These are phyloP conservation scores for Tolypocladium paradoxum DNA, from an alignment of 2,329 filamentous ascomycete species.

Conservation along the genomic window DNA sequence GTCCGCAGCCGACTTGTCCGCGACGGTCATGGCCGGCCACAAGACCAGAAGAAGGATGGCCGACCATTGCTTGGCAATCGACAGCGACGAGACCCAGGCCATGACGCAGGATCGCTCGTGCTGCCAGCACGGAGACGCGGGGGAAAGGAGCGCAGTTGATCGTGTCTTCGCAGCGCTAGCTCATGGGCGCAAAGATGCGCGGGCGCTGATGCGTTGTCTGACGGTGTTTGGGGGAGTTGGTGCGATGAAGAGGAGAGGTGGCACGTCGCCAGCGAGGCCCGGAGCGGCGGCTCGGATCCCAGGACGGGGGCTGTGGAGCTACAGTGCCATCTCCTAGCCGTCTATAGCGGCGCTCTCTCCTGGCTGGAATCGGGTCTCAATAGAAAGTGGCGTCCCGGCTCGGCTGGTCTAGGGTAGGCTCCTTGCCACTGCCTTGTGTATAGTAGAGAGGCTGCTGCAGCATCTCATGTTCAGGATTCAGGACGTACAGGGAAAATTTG, in stretches of 20 bases:
- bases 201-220: not conserved
- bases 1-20: conserved; percentile 45
- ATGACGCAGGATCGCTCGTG: conserved; percentile 3
- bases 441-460: not conserved
- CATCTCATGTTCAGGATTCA: no score
- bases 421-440: not conserved
- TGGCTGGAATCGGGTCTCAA: not conserved
- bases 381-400: not conserved
- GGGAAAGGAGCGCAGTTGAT: not conserved
- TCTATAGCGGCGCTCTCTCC: not conserved
- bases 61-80: conserved; percentile 15
- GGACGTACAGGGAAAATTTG: no score
- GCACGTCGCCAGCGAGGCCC: no score
- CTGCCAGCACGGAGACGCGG: not conserved
- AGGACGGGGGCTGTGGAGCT: no score
- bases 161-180: not conserved
- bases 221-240: not conserved
- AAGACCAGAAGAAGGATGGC: conserved; percentile 27
- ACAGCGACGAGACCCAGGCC: conserved; percentile 1
- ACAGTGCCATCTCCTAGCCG: no score
- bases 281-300: no score
- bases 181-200: not conserved
- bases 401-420: not conserved
- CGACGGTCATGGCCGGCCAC: conserved; percentile 24
- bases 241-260: not conserved